Evolutionary conservation across 2,329 filamentous ascomycete genomes (phyloP).

Genomic region (Rhinocladiella mackenziei): DNA sequence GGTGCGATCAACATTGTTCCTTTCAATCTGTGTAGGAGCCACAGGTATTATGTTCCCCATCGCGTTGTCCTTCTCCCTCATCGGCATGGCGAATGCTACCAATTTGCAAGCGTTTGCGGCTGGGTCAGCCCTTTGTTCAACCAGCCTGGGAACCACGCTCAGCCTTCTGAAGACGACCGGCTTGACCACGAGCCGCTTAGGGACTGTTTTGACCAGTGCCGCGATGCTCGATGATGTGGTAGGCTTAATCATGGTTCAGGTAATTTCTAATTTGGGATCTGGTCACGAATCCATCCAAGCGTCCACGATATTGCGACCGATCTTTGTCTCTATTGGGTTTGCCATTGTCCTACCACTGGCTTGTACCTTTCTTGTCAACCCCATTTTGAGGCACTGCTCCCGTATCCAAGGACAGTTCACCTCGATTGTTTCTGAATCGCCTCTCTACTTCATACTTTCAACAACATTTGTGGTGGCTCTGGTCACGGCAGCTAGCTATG

Average conservation of each 20-base stretch:
- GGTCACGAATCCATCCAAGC: constrained; percentile 34
- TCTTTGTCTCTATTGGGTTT: constrained; percentile 47
- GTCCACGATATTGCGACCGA: constrained; percentile 47
- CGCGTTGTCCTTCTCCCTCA: constrained; percentile 60
- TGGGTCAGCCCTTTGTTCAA: constrained; percentile 69
- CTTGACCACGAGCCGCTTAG: constrained; percentile 54
- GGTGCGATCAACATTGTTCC: constrained; percentile 56
- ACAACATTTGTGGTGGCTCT: constrained; percentile 45
- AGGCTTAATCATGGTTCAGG: constrained; percentile 66
- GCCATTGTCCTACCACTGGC: constrained; percentile 31
- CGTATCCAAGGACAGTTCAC: neutral
- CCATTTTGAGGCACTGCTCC: constrained; percentile 8
- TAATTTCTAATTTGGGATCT: constrained; percentile 63
- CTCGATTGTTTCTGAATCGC: constrained; percentile 29
- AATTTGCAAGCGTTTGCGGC: constrained; percentile 65
- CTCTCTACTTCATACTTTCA: constrained; percentile 38
- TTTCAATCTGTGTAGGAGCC: constrained; percentile 60
- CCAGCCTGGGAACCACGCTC: constrained; percentile 68
- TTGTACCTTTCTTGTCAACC: constrained; percentile 30
- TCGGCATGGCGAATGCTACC: constrained; percentile 48
- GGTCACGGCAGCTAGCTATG: constrained; percentile 49
- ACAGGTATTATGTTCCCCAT: constrained; percentile 65
- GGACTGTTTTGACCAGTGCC: constrained; percentile 62
- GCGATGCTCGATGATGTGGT: constrained; percentile 81
- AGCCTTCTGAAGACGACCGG: constrained; percentile 60